Percentiles rank a stretch among this genome's conserved stretches.
Conservation (phyloP, 2,329 filamentous ascomycete genomes). For the Daldinia sp. region DNA sequence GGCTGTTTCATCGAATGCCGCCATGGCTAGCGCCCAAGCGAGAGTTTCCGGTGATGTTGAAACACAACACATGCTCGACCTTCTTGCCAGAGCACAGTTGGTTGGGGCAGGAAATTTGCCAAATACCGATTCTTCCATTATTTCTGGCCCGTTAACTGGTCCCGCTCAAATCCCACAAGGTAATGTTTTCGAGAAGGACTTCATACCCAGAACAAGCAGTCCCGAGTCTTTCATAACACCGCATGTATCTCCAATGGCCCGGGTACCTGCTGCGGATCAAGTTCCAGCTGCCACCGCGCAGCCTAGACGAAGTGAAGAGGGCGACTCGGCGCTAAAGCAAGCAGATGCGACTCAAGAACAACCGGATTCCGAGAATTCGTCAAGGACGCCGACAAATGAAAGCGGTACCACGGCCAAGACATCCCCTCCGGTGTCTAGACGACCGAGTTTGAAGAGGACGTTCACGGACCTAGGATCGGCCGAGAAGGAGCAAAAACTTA, state of each 20-base stretch:
- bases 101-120: slow-evolving; percentile 75
- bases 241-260: slow-evolving; percentile 52
- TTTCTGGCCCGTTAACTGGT: slow-evolving; percentile 78
- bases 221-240: slow-evolving; percentile 60
- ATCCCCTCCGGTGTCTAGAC: slow-evolving; percentile 68
- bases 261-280: slow-evolving; percentile 35
- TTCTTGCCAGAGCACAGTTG: slow-evolving; percentile 84
- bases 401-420: slow-evolving; percentile 65
- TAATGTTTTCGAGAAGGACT: slow-evolving; percentile 89
- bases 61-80: slow-evolving; percentile 89
- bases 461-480: slow-evolving; percentile 85
- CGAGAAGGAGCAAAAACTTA: slow-evolving; percentile 82
- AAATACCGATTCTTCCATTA: slow-evolving; percentile 58
- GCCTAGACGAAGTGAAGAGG: slow-evolving; percentile 24
- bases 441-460: slow-evolving; percentile 82
- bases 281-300: not conserved
- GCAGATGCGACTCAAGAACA: slow-evolving; percentile 41
- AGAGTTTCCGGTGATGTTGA: slow-evolving; percentile 85
- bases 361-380: slow-evolving; percentile 62
- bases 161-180: slow-evolving; percentile 78
- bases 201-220: slow-evolving; percentile 68
- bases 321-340: slow-evolving; percentile 30
- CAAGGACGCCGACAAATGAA: slow-evolving; percentile 68
- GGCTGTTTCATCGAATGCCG: slow-evolving; percentile 76
- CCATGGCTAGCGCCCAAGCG: slow-evolving; percentile 85